Base-by-base conservation (phyloP, 805 yeast species). In the Lachancea meyersii region DNA sequence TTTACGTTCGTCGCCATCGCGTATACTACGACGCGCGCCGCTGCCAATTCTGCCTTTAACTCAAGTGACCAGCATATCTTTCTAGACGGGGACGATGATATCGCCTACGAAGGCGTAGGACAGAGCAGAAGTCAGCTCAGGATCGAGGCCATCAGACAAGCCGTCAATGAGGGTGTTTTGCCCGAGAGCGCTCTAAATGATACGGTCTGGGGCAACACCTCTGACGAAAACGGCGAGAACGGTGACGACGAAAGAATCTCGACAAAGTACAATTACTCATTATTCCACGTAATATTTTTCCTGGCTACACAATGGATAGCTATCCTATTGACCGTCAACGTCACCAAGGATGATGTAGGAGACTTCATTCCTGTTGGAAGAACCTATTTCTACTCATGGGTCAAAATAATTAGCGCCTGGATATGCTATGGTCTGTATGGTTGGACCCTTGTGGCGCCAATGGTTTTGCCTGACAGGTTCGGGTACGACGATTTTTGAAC, bases 291-390 rank as follows among this genome's bases (percentile, higher is more conserved):
- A 24, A 86, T 93, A 22, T 93, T 93, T 71, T 80, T 93, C 61
- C 70, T 93, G 48, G 98, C 98, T 0, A 91, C 98, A 1, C 97
- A 91, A 63, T 94, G 95, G 77, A 88, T 89, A 33, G 96, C 97
- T 1, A 87, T 96, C 0, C 70, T 93, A 46, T 71, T 93, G 43
- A 93, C 98, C 0, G 85, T 91, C 65, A 91, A 89, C 57, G 97
- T 93, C 26, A 80, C 85, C 39, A 80, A 78, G 46, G 93, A 83
- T 54, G 83, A 81, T 47, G 75, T 77, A 41, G 96, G 95, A 3
- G 93, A 87, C 47, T 93, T 93, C 56, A 80, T 87, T 9, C 98
- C 98, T 0, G 97, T 93, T 7, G 99, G 99, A 0, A 73, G 98
- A 57, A 91, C 98, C 0, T 89, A 91, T 64, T 93, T 91, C 61